A percentile compares a stretch with the other conserved stretches of the same genome.
phyloP scores from a whole-genome alignment of 1,139 yeast genomes.

The Chernovozyma sophiae-reginae region DNA sequence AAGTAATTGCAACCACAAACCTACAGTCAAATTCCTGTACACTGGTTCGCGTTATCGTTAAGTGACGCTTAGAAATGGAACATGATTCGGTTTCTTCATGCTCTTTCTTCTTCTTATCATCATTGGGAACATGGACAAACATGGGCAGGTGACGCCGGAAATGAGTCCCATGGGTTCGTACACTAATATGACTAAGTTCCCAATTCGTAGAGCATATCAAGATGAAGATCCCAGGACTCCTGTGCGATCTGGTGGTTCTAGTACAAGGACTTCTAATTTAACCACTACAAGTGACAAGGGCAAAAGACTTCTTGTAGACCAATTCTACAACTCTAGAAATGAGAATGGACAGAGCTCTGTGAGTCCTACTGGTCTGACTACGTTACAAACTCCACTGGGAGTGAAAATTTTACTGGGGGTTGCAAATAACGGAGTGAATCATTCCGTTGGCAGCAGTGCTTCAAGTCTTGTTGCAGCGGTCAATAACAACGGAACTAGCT shows the following conservation, averaged over 20 bases:
- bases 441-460: background rate
- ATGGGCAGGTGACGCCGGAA: background rate
- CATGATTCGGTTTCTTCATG: too few relatives aligned
- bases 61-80: too few relatives aligned
- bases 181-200: slow-evolving; percentile 2
- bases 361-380: background rate
- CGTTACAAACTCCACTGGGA: background rate
- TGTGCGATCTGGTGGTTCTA: background rate
- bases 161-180: slow-evolving; percentile 3
- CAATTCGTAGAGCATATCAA: slow-evolving; percentile 1
- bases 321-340: slow-evolving; percentile 6
- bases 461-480: background rate
- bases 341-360: background rate
- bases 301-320: slow-evolving; percentile 6
- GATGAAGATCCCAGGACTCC: slow-evolving; percentile 2
- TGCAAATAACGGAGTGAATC: background rate
- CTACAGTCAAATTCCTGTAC: too few relatives aligned
- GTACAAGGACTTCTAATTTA: background rate
- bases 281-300: slow-evolving; percentile 4
- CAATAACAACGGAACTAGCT: background rate
- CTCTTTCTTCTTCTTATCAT: too few relatives aligned
- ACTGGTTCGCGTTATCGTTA: too few relatives aligned
- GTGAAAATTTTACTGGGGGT: background rate
- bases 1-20: too few relatives aligned
- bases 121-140: background rate